Base-by-base conservation (phyloP, 345 rosid species). In the Hibiscus trionum region DNA sequence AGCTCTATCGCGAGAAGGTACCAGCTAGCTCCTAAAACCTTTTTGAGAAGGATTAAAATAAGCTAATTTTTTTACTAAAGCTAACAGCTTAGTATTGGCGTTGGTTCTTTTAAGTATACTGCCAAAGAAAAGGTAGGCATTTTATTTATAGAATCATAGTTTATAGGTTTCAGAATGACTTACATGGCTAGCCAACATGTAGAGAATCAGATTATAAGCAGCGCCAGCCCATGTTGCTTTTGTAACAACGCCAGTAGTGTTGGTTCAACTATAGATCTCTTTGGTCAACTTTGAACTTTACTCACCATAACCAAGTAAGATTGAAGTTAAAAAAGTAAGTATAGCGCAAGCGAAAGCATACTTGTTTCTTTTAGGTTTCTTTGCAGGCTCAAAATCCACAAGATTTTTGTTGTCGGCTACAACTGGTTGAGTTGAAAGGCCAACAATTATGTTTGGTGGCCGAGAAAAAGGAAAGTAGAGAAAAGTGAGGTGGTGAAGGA, bases 21-120 rank as follows among this genome's bases (percentile, higher is more conserved):
- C 98, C 97, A 94, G 77, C 93, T 90, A 81, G 98, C 96, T 81
- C 97, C 98, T 83, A 88, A 79, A 84, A 91, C 96, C 96, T 93
- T 73, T 39, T 24, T 33, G n/a, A 52, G 2, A n/a, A 52, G 5
- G 57, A 5, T 16, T n/a, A 9, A 52, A 52, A 16, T 16, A 52
- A 52, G 21, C 2, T 8, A 46, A 46, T 9, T 9, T 12, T 46
- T 46, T 46, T 9, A 46, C 12, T 46, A 2, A 29, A 60, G 11
- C 19, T 4, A 11, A 4, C 35, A 27, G 11, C 1, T 21, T 21
- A 21, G 24, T 21, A 21, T 21, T 21, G 24, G 24, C 24, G 24
- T 21, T 21, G 24, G 24, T 21, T 21, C 24, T 21, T 21, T 21
- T 21, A 21, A 21, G 24, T 21, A 21, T 21, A 21, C 24, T 21